Base-by-base conservation (phyloP, 768 basidiomycete genomes). In the Filobasidium floriforme region DNA sequence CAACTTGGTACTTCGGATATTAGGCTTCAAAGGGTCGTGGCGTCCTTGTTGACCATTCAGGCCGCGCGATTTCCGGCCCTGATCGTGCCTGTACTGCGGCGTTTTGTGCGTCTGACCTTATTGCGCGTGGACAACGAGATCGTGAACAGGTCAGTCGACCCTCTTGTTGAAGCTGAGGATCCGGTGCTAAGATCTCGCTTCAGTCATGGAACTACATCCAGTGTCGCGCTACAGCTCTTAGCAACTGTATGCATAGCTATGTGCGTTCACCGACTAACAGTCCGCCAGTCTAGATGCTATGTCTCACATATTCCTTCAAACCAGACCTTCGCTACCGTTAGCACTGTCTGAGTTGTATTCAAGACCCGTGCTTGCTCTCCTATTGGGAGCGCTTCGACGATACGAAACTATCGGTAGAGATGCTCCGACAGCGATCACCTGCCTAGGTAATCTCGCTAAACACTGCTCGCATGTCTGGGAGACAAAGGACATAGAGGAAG, bases 391-490 rank as follows among this genome's bases (percentile, higher is more conserved):
- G 29, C 29, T 68, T 26, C 41, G 44, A 22, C 6, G 60, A 6
- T 54, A 18, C 24, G 24, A 22, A 7, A 52, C 41, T 1, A 49
- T 60, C 19, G 60, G 49, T 9, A 40, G 49, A n/a, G 59, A 43
- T 10, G 59, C 57, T 19, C 51, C 59, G 7, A 61, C 44, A 7
- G 51, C 26, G 26, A 29, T 65, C n/a, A 51, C 63, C 43, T 40
- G 61, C 19, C 44, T 68, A 26, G 52, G 22, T 11, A 28, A 65
- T 44, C 29, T 68, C 26, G 63, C 63, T 4, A 46, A 59, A 24
- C 43, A 64, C 29, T 65, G 63, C 46, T 54, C 67, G n/a, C 67
- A 68, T 49, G 52, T 65, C 11, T 68, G 67, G 67, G 60, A 65
- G 19, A 18, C 37, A 1, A 15, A 61, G 18, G 49, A n/a, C 1